Percentiles rank a stretch among this genome's conserved stretches.
phyloP scores from a whole-genome alignment of 129 eudicot genomes.

The Centrapalus pauciflorus region DNA sequence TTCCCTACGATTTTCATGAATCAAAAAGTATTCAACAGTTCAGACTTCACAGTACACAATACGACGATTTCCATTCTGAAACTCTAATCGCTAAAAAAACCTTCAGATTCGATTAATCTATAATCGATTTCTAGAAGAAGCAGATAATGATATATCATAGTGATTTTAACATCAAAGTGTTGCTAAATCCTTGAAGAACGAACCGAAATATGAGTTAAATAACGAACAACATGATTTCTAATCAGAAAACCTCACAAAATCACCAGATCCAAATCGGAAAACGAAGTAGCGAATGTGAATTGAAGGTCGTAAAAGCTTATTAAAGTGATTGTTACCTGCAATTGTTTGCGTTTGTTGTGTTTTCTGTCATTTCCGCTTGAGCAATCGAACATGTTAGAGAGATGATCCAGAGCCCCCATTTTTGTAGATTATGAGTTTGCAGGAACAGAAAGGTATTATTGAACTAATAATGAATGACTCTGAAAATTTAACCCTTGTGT shows the following conservation, averaged over 20 bases:
- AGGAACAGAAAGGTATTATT: not conserved
- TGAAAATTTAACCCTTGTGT: not conserved
- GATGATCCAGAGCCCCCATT: constrained; percentile 87
- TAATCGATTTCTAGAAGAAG: too few species aligned
- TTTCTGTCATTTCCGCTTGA: constrained; percentile 30
- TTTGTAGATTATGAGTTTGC: not conserved
- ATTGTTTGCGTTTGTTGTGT: constrained; percentile 54
- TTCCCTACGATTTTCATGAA: constrained; percentile 3
- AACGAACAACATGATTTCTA: not conserved
- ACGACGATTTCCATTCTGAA: not conserved
- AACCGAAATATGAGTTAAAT: not conserved
- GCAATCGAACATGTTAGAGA: constrained; percentile 65
- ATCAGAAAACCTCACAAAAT: not conserved
- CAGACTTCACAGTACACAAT: too few species aligned
- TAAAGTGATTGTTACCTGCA: constrained; percentile 47
- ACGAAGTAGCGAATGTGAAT: not conserved
- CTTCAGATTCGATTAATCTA: constrained; percentile 12
- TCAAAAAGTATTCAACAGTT: not conserved
- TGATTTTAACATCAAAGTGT: not conserved
- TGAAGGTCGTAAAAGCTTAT: not conserved
- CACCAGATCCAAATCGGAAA: not conserved
- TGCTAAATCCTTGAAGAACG: not conserved
- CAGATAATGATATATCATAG: not conserved
- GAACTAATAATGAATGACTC: not conserved
- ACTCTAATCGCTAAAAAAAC: not conserved